Evolutionary conservation across 805 yeast genomes (phyloP).

Genomic region (Lipomyces sp.): DNA sequence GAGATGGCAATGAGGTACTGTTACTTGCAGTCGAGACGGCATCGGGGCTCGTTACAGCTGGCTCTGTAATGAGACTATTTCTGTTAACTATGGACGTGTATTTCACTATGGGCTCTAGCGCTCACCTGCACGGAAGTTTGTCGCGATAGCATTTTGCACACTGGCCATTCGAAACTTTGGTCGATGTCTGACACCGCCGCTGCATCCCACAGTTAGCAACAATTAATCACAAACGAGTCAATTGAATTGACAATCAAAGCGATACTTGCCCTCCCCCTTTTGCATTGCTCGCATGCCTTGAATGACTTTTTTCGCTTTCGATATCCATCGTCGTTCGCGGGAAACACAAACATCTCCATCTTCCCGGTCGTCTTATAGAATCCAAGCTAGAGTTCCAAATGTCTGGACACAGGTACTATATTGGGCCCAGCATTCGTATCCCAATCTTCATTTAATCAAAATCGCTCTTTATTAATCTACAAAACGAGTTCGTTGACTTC

Average conservation of each 20-base stretch:
- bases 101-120: background rate
- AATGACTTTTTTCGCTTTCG: conserved; percentile 32
- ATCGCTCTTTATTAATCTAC: background rate
- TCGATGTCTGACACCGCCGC: conserved; percentile 31
- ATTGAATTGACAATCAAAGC: background rate
- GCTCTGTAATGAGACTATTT: background rate
- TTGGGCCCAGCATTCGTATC: background rate
- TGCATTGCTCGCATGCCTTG: conserved; percentile 36
- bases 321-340: conserved; percentile 35
- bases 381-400: background rate
- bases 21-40: background rate
- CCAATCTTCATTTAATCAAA: background rate
- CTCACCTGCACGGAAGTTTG: conserved; percentile 31
- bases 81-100: background rate
- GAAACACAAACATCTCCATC: conserved; percentile 33
- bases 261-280: conserved; percentile 27
- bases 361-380: background rate
- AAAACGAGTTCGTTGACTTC: background rate
- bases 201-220: background rate
- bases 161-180: conserved; percentile 20
- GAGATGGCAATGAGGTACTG: background rate
- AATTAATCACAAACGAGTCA: background rate
- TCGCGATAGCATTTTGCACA: conserved; percentile 27
- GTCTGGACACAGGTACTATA: background rate
- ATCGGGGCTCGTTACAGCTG: background rate